A percentile compares a stretch with the other conserved stretches of the same genome.
Conservation (phyloP, 805 yeast genomes). For the Schizosaccharomyces cryophilus region DNA sequence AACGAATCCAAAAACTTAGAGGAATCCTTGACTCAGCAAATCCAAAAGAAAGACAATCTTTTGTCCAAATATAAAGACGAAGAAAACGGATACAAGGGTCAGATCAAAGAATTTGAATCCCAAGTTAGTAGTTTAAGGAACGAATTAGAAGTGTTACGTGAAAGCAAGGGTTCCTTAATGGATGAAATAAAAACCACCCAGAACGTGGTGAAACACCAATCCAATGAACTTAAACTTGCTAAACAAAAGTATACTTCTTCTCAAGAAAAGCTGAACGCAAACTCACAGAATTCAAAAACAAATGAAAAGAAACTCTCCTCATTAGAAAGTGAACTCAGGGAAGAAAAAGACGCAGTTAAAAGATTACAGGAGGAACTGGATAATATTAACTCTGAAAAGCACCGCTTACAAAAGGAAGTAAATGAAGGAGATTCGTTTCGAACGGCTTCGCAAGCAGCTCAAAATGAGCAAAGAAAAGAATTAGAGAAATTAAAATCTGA, state of each 20-base stretch:
- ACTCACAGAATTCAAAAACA: slow-evolving; percentile 25
- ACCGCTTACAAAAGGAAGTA: slow-evolving; percentile 23
- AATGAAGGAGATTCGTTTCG: background rate
- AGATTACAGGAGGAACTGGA: slow-evolving; percentile 2
- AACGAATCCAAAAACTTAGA: too few species aligned
- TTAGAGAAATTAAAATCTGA: too few species aligned
- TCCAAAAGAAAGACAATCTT: too few species aligned
- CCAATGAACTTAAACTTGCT: background rate
- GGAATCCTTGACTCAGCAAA: too few species aligned
- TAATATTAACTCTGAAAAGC: slow-evolving; percentile 15
- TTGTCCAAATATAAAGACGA: too few species aligned
- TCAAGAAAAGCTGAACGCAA: slow-evolving; percentile 13
- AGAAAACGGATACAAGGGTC: background rate
- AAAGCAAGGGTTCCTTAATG: background rate
- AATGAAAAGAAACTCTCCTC: slow-evolving; percentile 38
- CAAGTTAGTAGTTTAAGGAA: background rate
- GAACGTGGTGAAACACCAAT: background rate
- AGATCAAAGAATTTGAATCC: slow-evolving; percentile 5
- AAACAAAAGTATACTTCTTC: slow-evolving; percentile 13
- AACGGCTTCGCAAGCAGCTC: too few species aligned
- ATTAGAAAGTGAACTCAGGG: slow-evolving; percentile 35
- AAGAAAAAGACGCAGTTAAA: slow-evolving; percentile 24
- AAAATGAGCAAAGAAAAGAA: too few species aligned
- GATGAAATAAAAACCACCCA: background rate
- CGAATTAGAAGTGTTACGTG: background rate